A percentile compares a stretch with the other conserved stretches of the same genome.
phyloP scores from a whole-genome alignment of 108 stramenopile species.

The Conticribra guillardii region DNA sequence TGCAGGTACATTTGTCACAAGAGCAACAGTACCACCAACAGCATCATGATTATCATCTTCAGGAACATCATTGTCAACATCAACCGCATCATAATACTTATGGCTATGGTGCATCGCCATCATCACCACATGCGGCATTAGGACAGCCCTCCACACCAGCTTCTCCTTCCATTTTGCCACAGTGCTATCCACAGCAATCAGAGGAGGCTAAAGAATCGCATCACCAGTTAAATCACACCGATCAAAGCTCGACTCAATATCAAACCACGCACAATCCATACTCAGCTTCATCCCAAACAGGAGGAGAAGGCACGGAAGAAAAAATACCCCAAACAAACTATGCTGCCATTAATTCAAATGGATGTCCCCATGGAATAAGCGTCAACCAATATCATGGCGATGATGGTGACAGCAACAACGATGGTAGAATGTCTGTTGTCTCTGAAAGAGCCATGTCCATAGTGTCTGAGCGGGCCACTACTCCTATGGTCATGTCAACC shows the following conservation, averaged over 20 bases:
- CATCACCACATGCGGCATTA: too few species aligned
- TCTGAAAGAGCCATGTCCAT: constrained; percentile 5
- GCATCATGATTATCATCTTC: not conserved
- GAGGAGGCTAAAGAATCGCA: not conserved
- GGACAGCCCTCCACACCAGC: not conserved
- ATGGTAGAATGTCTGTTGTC: constrained; percentile 12
- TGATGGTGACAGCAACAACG: not conserved
- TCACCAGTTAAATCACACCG: too few species aligned
- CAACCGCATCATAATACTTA: not conserved
- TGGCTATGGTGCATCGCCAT: too few species aligned
- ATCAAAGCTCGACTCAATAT: not conserved
- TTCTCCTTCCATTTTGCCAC: not conserved
- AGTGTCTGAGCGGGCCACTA: not conserved
- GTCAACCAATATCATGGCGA: not conserved
- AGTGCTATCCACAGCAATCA: not conserved
- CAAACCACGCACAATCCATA: not conserved
- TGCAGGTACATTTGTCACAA: not conserved
- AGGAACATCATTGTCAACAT: not conserved
- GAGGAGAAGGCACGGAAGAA: not conserved
- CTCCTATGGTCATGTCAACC: not conserved
- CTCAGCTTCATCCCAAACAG: not conserved
- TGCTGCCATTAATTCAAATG: too few species aligned
- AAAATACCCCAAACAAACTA: not conserved
- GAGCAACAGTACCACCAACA: not conserved
- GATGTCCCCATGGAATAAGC: not conserved